phyloP scores from a whole-genome alignment of 768 basidiomycete species.

The Suillus occidentalis region DNA sequence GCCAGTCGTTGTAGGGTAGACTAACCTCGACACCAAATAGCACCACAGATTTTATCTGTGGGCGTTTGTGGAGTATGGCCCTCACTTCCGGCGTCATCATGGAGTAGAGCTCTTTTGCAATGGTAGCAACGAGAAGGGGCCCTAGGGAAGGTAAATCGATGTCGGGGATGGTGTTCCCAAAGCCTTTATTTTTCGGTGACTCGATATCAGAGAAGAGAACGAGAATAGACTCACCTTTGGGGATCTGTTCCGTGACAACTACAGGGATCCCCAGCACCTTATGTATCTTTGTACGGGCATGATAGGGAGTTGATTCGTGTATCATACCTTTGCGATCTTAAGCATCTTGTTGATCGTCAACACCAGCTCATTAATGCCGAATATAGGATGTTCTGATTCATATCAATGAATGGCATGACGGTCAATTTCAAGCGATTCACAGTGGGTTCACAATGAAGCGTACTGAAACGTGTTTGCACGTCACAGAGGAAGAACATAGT shows the following conservation, averaged over 20 bases:
- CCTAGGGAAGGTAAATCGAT: constrained; percentile 57
- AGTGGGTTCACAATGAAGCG: constrained; percentile 18
- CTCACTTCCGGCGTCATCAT: constrained; percentile 77
- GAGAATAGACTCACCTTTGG: constrained; percentile 51
- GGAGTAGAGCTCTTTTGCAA: constrained; percentile 80
- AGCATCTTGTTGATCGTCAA: constrained; percentile 67
- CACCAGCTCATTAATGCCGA: constrained; percentile 71
- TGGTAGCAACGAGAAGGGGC: constrained; percentile 55
- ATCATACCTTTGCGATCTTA: constrained; percentile 63
- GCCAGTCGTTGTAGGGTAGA: background rate
- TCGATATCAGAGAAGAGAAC: background rate
- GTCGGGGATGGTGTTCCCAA: constrained; percentile 67
- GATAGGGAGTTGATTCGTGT: background rate
- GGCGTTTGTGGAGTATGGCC: constrained; percentile 45
- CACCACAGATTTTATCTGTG: constrained; percentile 58
- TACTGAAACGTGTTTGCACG: constrained; percentile 75
- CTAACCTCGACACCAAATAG: constrained; percentile 88
- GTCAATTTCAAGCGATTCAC: background rate
- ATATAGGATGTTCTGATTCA: constrained; percentile 52
- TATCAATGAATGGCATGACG: constrained; percentile 15
- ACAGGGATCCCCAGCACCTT: constrained; percentile 69
- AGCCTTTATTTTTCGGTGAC: constrained; percentile 40
- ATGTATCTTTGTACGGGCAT: background rate
- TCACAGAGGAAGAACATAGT: constrained; percentile 81
- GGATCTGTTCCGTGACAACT: constrained; percentile 80